Conservation (phyloP, 768 basidiomycete genomes). For the Phaffia australis region DNA sequence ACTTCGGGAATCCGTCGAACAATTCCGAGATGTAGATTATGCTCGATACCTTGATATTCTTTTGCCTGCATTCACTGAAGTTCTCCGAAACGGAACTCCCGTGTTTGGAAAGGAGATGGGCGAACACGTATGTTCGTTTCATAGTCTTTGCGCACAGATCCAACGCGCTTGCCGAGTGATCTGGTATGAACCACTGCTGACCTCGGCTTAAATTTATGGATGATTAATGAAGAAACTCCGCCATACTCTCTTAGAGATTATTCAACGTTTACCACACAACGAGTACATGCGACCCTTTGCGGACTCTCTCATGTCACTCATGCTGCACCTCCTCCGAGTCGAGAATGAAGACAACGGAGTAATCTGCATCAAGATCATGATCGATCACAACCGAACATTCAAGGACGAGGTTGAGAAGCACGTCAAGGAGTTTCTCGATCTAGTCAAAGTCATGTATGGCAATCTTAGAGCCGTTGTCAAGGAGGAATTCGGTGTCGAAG, state of each 20-base stretch:
- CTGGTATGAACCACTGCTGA: neutral
- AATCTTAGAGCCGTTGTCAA: constrained; percentile 63
- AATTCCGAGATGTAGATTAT: constrained; percentile 31
- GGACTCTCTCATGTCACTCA: constrained; percentile 57
- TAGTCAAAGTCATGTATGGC: constrained; percentile 65
- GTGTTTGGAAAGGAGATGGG: constrained; percentile 26
- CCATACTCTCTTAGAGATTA: constrained; percentile 71
- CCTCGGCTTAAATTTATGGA: neutral
- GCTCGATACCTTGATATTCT: constrained; percentile 28
- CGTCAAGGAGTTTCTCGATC: constrained; percentile 63
- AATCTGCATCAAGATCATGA: constrained; percentile 77
- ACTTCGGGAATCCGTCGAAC: constrained; percentile 31
- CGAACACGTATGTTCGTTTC: constrained; percentile 28
- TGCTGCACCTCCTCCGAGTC: constrained; percentile 68
- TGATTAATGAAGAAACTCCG: constrained; percentile 56
- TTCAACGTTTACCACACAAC: constrained; percentile 72
- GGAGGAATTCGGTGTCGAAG: constrained; percentile 56
- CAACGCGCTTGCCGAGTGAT: neutral
- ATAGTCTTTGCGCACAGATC: neutral
- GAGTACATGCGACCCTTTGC: constrained; percentile 66
- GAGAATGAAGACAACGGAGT: constrained; percentile 97
- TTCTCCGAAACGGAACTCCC: constrained; percentile 27
- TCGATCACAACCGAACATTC: constrained; percentile 61
- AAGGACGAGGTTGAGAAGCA: constrained; percentile 47
- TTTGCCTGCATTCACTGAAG: constrained; percentile 29